Conservation (phyloP, 768 basidiomycete species). For the Suillus paluster region DNA sequence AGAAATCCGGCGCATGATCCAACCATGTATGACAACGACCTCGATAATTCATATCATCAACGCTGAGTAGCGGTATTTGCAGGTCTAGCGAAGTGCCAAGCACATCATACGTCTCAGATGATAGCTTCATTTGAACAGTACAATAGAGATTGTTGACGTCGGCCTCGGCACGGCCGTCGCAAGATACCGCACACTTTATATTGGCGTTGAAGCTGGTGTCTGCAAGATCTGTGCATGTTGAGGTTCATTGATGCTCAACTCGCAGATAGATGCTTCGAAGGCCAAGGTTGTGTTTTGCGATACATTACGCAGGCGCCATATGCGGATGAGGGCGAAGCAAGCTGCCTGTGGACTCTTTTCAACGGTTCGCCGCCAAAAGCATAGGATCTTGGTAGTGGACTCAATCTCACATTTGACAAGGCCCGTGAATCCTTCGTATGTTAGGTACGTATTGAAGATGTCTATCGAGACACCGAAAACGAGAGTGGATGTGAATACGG, state of each 20-base stretch:
- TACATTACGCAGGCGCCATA: neutral
- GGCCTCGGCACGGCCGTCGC: conserved; percentile 30
- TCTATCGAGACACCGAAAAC: neutral
- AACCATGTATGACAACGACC: neutral
- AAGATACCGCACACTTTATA: conserved; percentile 11
- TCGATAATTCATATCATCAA: neutral
- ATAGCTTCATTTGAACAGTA: conserved; percentile 13
- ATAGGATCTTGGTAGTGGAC: too few species aligned
- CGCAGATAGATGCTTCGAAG: too few species aligned
- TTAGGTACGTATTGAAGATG: neutral
- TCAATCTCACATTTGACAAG: neutral
- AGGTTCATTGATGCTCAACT: conserved; percentile 23
- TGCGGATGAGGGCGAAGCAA: conserved; percentile 19
- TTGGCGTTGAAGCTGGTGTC: conserved; percentile 14
- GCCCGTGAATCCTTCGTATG: neutral
- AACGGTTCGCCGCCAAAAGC: too few species aligned
- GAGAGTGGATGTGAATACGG: neutral
- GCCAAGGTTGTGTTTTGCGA: neutral
- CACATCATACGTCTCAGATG: conserved; percentile 14
- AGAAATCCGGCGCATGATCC: neutral
- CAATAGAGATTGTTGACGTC: conserved; percentile 25
- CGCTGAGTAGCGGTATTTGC: conserved; percentile 17
- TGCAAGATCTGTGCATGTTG: conserved; percentile 24
- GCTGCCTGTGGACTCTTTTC: conserved; percentile 22
- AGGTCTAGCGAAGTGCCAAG: conserved; percentile 16